Percentiles rank a stretch among this genome's conserved stretches.
Conservation (phyloP, 2,329 filamentous ascomycete genomes). For the Neurospora sp. region DNA sequence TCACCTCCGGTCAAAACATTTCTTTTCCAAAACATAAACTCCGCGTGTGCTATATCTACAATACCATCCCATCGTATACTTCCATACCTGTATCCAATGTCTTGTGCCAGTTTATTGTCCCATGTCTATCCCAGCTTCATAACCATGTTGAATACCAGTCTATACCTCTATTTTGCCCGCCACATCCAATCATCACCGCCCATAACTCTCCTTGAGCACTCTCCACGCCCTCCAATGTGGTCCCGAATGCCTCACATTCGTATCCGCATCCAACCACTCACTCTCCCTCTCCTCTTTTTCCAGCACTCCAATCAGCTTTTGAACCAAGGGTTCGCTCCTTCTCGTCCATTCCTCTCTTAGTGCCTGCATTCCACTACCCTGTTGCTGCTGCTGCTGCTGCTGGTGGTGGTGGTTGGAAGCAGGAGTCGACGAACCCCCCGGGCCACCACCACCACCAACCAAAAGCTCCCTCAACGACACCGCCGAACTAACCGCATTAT, state of each 20-base stretch:
- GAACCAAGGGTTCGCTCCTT: not conserved
- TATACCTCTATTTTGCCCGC: not conserved
- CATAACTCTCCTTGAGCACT: conserved; percentile 1
- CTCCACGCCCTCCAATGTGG: not conserved
- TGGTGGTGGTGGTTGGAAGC: not conserved
- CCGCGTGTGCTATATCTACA: not conserved
- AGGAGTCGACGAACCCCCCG: not conserved
- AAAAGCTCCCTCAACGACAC: not conserved
- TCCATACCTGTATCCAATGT: not conserved
- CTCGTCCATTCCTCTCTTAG: not conserved
- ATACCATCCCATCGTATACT: not conserved
- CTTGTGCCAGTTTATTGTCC: not conserved
- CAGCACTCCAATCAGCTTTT: not conserved
- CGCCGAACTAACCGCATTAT: conserved; percentile 1
- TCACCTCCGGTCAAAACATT: not conserved
- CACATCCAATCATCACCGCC: not conserved
- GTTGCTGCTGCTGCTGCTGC: not conserved
- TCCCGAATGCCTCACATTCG: conserved; percentile 1
- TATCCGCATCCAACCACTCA: conserved; percentile 1
- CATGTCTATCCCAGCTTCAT: not conserved
- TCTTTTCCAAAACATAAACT: not conserved
- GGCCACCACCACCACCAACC: not conserved
- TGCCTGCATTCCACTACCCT: not conserved
- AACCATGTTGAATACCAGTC: not conserved
- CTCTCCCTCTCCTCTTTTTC: conserved; percentile 1